Conservation (phyloP, 257 asterid species). For the Solanum paucissectum region DNA sequence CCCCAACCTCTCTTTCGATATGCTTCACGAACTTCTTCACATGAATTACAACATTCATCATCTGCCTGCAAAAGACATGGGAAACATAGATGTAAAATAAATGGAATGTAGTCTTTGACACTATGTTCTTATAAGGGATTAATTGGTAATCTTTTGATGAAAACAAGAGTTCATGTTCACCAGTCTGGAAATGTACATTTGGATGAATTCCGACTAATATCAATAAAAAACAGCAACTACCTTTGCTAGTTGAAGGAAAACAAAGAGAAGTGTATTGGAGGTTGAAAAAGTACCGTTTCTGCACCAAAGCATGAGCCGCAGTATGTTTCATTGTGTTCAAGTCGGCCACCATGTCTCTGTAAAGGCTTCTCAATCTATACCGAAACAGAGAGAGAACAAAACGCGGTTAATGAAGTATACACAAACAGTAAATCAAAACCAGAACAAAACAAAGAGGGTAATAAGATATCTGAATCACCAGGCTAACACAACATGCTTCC, state of each 20-base stretch:
- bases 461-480: background rate
- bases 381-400: constrained; percentile 1
- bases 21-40: constrained; percentile 99
- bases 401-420: background rate
- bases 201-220: background rate
- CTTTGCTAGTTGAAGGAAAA: background rate
- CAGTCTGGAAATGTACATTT: background rate
- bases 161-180: background rate
- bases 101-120: background rate
- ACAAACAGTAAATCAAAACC: background rate
- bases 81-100: background rate
- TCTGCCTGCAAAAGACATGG: constrained; percentile 53
- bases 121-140: background rate
- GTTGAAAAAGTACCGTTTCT: constrained; percentile 50
- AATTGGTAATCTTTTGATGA: background rate
- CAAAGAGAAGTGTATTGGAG: background rate
- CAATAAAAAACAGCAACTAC: background rate
- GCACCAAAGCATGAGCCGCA: constrained; percentile 99
- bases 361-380: constrained; percentile 92
- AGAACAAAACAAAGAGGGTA: background rate
- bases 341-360: constrained; percentile 97
- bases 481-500: background rate
- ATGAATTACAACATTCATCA: constrained; percentile 87
- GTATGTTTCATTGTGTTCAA: constrained; percentile 84
- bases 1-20: constrained; percentile 96